Conservation (phyloP, 371 early-diverging fungal genomes). For the Saksenaea oblongispora region DNA sequence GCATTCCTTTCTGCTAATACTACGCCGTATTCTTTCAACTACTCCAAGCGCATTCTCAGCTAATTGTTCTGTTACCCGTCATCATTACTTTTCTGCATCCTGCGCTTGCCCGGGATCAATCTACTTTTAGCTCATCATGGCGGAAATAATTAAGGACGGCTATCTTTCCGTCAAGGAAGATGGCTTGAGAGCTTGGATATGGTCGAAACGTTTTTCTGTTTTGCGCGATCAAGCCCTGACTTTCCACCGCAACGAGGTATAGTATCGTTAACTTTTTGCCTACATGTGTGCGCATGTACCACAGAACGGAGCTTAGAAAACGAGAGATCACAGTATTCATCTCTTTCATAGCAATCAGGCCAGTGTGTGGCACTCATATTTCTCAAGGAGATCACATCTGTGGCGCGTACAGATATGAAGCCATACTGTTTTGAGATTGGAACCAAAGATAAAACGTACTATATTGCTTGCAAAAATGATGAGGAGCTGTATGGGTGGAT, state of each 20-base stretch:
- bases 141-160: constrained; percentile 78
- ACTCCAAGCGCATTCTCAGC: background rate
- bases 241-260: constrained; percentile 92
- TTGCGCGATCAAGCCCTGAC: constrained; percentile 90
- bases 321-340: background rate
- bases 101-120: constrained; percentile 5
- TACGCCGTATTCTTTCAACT: background rate
- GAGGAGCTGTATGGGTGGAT: constrained; percentile 98
- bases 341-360: constrained; percentile 39
- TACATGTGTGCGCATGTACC: background rate
- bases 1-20: background rate
- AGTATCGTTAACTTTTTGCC: background rate
- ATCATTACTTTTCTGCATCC: constrained; percentile 1
- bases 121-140: constrained; percentile 33
- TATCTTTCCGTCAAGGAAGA: constrained; percentile 89
- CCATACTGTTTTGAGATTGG: constrained; percentile 91
- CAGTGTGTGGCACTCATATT: constrained; percentile 79
- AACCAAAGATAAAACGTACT: constrained; percentile 88
- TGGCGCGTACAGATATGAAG: constrained; percentile 85
- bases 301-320: background rate
- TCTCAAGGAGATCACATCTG: constrained; percentile 86
- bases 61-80: background rate
- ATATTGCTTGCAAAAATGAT: constrained; percentile 90
- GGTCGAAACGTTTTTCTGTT: constrained; percentile 92
- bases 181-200: constrained; percentile 85